Conservation (phyloP, 768 basidiomycete species). For the Boletus speciosus region DNA sequence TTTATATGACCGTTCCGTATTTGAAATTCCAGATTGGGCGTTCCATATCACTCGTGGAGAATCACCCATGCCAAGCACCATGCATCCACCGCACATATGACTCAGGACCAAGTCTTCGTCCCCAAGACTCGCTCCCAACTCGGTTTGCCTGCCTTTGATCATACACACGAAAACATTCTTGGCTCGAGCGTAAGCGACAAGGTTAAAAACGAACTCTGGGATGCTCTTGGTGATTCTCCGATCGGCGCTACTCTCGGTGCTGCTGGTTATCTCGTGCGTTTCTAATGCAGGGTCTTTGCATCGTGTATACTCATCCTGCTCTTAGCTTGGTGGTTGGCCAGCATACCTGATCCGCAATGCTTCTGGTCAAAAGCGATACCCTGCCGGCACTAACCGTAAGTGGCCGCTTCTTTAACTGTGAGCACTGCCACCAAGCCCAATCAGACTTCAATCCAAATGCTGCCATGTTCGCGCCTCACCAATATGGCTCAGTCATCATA, state of each 20-base stretch:
- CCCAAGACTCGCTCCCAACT: slow-evolving; percentile 80
- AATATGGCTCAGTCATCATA: slow-evolving; percentile 68
- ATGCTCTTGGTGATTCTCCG: slow-evolving; percentile 90
- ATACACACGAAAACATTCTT: slow-evolving; percentile 58
- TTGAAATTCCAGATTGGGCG: slow-evolving; percentile 63
- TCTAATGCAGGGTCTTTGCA: not conserved
- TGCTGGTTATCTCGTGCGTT: slow-evolving; percentile 57
- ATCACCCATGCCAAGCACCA: slow-evolving; percentile 95
- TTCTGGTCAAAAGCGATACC: slow-evolving; percentile 82
- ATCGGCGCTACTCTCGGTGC: slow-evolving; percentile 57
- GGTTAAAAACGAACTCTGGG: slow-evolving; percentile 70
- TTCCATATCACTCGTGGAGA: slow-evolving; percentile 96
- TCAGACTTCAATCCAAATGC: slow-evolving; percentile 75
- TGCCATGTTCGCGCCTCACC: slow-evolving; percentile 81
- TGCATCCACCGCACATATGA: slow-evolving; percentile 90
- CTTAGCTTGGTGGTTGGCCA: slow-evolving; percentile 79
- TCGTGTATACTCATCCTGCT: not conserved
- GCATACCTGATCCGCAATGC: slow-evolving; percentile 79
- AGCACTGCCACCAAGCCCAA: not conserved
- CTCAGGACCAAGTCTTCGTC: slow-evolving; percentile 94
- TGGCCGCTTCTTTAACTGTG: slow-evolving; percentile 4
- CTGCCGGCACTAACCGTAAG: slow-evolving; percentile 74
- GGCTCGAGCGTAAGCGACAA: slow-evolving; percentile 66
- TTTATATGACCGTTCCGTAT: slow-evolving; percentile 1
- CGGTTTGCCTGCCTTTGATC: slow-evolving; percentile 62